Conservation (phyloP, 1,139 yeast species). For the Diutina mesorugosa region DNA sequence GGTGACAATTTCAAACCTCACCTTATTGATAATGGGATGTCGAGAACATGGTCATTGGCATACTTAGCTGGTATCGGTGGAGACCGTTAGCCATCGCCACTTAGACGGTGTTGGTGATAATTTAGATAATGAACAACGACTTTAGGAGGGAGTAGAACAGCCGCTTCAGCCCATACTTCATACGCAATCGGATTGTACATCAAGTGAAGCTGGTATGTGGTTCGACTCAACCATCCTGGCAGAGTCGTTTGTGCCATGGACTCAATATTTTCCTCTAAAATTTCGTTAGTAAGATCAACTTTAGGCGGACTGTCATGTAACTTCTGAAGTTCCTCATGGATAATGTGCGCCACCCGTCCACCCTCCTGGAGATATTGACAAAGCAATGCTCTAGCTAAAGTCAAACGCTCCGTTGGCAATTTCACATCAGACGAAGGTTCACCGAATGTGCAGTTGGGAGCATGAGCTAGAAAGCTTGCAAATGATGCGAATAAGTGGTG, state of each 20-base stretch:
- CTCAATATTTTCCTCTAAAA: background rate
- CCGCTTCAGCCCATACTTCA: background rate
- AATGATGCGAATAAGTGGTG: background rate
- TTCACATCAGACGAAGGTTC: background rate
- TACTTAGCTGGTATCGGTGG: constrained; percentile 23
- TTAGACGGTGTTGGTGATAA: background rate
- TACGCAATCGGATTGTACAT: background rate
- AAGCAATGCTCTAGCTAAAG: background rate
- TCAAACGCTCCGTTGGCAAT: background rate
- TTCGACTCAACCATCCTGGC: background rate
- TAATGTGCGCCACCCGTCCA: background rate
- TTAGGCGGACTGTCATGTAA: background rate
- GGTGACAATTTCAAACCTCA: constrained; percentile 25
- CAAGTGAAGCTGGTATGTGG: background rate
- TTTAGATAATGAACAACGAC: background rate
- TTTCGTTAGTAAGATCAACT: background rate
- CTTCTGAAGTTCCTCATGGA: background rate
- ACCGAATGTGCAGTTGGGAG: background rate
- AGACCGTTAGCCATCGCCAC: background rate
- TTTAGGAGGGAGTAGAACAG: background rate
- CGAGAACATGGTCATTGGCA: constrained; percentile 32
- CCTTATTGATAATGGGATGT: constrained; percentile 31
- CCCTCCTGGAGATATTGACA: background rate
- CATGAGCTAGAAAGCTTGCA: background rate
- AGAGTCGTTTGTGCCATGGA: background rate